Percentiles rank a stretch among this genome's conserved stretches.
phyloP scores from a whole-genome alignment of 78 protist species.

The Dictyostelium capitatum region DNA sequence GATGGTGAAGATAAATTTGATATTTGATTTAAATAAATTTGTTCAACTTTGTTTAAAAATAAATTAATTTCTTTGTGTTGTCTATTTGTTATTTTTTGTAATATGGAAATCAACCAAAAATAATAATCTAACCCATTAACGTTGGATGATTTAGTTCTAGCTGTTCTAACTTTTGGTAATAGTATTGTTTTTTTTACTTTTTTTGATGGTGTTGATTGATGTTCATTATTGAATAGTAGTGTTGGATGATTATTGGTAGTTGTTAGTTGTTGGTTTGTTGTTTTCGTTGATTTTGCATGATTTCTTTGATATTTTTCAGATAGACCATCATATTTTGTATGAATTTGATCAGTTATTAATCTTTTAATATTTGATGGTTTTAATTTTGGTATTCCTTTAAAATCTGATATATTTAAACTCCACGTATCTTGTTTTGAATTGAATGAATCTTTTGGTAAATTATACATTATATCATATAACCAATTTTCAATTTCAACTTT shows the following conservation, averaged over 20 bases:
- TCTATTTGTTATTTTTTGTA: slow-evolving; percentile 10
- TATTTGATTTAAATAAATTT: slow-evolving; percentile 8
- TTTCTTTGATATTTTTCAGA: background rate
- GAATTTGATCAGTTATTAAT: background rate
- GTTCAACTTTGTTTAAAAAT: slow-evolving; percentile 9
- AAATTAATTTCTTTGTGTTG: slow-evolving; percentile 12
- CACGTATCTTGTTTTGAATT: slow-evolving; percentile 16
- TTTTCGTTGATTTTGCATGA: background rate
- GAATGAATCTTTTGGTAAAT: slow-evolving; percentile 9
- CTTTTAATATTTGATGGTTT: background rate
- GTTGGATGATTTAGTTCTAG: background rate
- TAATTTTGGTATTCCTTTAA: slow-evolving; percentile 12
- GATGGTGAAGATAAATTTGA: background rate
- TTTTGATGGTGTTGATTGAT: background rate
- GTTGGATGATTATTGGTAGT: background rate
- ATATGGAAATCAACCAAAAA: slow-evolving; percentile 9
- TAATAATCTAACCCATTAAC: slow-evolving; percentile 13
- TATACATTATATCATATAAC: slow-evolving; percentile 26
- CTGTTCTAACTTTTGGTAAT: slow-evolving; percentile 9
- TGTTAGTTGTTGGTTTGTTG: background rate
- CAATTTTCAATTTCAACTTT: slow-evolving; percentile 52
- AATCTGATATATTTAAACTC: slow-evolving; percentile 8
- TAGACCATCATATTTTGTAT: background rate
- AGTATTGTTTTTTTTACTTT: background rate
- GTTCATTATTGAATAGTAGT: background rate